A percentile compares a stretch with the other conserved stretches of the same genome.
Evolutionary conservation across 257 asterid genomes (phyloP).

Genomic region (Penstemon davidsonii): DNA sequence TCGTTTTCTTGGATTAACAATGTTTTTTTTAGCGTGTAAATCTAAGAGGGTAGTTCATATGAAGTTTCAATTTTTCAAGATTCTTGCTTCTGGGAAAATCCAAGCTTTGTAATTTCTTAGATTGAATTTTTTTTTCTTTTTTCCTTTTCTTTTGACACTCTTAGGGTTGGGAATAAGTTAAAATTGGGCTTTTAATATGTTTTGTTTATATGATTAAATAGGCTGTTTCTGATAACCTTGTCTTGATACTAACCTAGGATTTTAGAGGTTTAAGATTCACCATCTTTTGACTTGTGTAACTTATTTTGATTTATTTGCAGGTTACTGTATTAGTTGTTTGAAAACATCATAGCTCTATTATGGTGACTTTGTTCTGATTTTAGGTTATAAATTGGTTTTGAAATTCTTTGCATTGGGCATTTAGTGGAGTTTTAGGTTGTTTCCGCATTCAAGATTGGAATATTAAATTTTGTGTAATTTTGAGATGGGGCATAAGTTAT

Average conservation of each 20-base stretch:
- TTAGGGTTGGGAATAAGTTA: not conserved
- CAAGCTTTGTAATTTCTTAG: not conserved
- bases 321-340: not conserved
- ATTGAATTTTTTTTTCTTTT: slow-evolving; percentile 1
- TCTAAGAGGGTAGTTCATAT: no score
- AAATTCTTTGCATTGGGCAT: not conserved
- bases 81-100: slow-evolving; percentile 16
- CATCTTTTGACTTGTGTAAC: not conserved
- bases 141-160: not conserved
- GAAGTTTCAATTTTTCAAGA: not conserved
- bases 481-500: slow-evolving; percentile 61
- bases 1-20: no score
- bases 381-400: not conserved
- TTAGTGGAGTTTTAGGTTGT: slow-evolving; percentile 4
- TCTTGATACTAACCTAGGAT: slow-evolving; percentile 20
- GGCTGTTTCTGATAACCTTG: slow-evolving; percentile 13
- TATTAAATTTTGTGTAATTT: slow-evolving; percentile 23
- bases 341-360: not conserved
- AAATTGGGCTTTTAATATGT: not conserved
- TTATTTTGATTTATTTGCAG: no score
- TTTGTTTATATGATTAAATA: not conserved
- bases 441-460: slow-evolving; percentile 1
- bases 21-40: no score
- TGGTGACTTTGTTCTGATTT: not conserved
- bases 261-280: slow-evolving; percentile 1